Evolutionary conservation across 768 basidiomycete species (phyloP).

Genomic region (Coprinellus aureogranulatus): DNA sequence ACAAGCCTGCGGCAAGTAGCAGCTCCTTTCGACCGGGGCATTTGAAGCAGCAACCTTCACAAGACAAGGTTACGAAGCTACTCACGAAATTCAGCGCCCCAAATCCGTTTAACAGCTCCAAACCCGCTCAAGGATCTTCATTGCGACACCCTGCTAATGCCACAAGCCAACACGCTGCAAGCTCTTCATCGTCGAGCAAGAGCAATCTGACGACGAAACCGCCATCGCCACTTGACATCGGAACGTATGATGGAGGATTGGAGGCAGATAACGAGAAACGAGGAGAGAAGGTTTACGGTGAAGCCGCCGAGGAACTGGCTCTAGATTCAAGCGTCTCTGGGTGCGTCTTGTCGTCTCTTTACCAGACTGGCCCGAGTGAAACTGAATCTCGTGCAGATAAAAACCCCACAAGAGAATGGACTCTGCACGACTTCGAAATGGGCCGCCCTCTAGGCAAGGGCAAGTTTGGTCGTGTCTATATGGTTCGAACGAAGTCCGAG

Average conservation of each 20-base stretch:
- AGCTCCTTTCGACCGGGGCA: constrained; percentile 31
- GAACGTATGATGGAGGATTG: constrained; percentile 94
- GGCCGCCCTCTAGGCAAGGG: constrained; percentile 97
- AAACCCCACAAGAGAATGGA: constrained; percentile 81
- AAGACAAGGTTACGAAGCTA: constrained; percentile 63
- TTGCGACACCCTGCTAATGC: constrained; percentile 37
- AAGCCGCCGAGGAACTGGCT: constrained; percentile 77
- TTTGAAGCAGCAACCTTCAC: constrained; percentile 52
- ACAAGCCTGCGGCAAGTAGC: constrained; percentile 21
- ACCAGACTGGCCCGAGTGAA: background rate
- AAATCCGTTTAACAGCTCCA: constrained; percentile 42
- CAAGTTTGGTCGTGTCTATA: constrained; percentile 98
- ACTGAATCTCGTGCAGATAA: constrained; percentile 35
- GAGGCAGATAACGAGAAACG: constrained; percentile 83
- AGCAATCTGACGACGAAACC: constrained; percentile 15
- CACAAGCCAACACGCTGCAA: constrained; percentile 10
- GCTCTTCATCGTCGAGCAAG: constrained; percentile 2
- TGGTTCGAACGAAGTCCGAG: constrained; percentile 87
- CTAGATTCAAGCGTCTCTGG: constrained; percentile 76
- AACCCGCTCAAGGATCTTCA: constrained; percentile 41
- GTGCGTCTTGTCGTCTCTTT: constrained; percentile 37
- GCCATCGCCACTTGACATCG: constrained; percentile 64
- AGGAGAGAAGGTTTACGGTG: constrained; percentile 70
- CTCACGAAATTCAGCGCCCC: constrained; percentile 74
- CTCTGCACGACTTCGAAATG: constrained; percentile 84